phyloP scores from a whole-genome alignment of 2,329 filamentous ascomycete species.

The Fusarium sp. region DNA sequence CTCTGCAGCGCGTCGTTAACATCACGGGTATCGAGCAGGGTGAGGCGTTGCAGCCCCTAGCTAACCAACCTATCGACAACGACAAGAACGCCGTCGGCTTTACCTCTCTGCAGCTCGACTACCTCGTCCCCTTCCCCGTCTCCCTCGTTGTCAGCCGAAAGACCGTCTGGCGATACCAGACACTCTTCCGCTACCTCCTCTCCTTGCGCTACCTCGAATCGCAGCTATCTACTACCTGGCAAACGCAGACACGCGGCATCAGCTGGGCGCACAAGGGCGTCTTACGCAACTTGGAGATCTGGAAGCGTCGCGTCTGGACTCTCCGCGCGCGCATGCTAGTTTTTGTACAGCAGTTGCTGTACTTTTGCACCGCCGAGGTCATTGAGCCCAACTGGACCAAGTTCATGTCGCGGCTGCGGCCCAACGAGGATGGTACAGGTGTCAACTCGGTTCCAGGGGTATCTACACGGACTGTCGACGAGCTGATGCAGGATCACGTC shows the following conservation, averaged over 20 bases:
- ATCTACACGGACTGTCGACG: constrained; percentile 83
- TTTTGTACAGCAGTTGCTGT: constrained; percentile 95
- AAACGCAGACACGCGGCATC: constrained; percentile 83
- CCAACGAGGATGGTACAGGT: constrained; percentile 57
- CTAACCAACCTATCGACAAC: constrained; percentile 76
- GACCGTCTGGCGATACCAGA: constrained; percentile 96
- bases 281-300: constrained; percentile 81
- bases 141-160: constrained; percentile 96
- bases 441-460: constrained; percentile 46
- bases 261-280: constrained; percentile 87
- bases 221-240: constrained; percentile 88
- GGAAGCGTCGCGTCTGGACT: constrained; percentile 94
- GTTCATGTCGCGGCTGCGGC: constrained; percentile 88
- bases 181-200: constrained; percentile 93
- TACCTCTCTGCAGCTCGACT: constrained; percentile 93
- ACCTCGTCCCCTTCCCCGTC: constrained; percentile 92
- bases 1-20: constrained; percentile 94
- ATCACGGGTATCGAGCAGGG: constrained; percentile 96
- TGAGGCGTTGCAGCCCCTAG: constrained; percentile 80
- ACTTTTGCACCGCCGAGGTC: constrained; percentile 97
- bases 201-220: constrained; percentile 91
- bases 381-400: constrained; percentile 98
- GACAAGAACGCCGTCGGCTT: constrained; percentile 92
- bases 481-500: constrained; percentile 98
- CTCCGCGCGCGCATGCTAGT: constrained; percentile 94